Evolutionary conservation across 2,329 filamentous ascomycete species (phyloP), one percentile per base, ranked within the genome.

Genomic region (Pestalotiopsis sp.): DNA sequence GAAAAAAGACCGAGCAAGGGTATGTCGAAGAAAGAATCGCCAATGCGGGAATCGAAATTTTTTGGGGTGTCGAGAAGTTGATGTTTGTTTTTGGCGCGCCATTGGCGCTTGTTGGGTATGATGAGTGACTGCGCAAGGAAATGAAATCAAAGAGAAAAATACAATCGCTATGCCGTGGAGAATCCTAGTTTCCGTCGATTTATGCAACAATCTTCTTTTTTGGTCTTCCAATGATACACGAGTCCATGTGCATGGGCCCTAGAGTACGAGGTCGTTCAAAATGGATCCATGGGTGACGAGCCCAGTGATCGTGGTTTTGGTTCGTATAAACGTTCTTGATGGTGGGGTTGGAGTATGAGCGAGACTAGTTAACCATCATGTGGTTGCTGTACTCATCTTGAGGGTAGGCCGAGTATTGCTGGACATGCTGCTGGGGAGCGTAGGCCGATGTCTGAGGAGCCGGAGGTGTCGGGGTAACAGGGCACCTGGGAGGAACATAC

Each of bases 401-500:
- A 77, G 82, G 82, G 75, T 84, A 83, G 20, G 81, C 74, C 69
- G 82, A 74, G 75, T 83, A 80, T 69, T 86, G 85, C 71, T 81
- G 79, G 68, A 82, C 77, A 49, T 66, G 55, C 20, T 65, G 63
- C 38, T 66, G 64, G 69, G 84, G 79, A n/a, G 75, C 71, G 65
- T 82, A 81, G 67, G 76, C 74, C 38, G 70, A 63, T 49, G 71
- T 68, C 66, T 82, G 81, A 72, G 82, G 79, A 71, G 82, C 79
- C 72, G 82, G 81, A 25, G 88, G 88, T 20, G 88, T 89, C 12
- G 89, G 89, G 2, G 89, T 91, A 58, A 90, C 86, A 0, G 89
- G 89, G 74, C 88, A 90, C 67, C 88, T 83, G 25, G 86, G 84
- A 20, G 86, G 83, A 38, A 85, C 76, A 64, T 87, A 86, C 75